Evolutionary conservation across 2,329 filamentous ascomycete species (phyloP), one percentile per base, ranked within the genome.

Genomic region (Botrytis fragariae): DNA sequence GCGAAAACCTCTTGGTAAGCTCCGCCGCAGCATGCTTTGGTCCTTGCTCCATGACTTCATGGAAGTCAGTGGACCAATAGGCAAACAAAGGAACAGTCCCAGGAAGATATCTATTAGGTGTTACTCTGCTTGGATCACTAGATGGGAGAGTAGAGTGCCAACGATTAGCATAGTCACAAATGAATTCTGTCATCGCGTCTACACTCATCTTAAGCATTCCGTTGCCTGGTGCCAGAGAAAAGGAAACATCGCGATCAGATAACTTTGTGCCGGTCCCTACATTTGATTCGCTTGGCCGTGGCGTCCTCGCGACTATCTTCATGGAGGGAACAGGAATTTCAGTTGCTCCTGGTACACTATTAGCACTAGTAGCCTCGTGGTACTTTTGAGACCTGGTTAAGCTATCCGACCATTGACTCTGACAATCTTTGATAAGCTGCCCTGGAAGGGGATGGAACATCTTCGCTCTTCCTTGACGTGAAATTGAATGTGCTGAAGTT

Each of bases 161-260:
- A 51, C 69, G 59, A 37, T 71, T 71, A 16, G 69, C 69, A 29
- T 71, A 71, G 32, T 71, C 69, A 22, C 57, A 63, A 20, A 71
- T 71, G n/a, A 64, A 64, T n/a, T 71, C 69, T 10, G 63, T 32
- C 57, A 63, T 64, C 7, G 18, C 59, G 7, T 64, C 12, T 7
- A 45, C 9, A 37, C 59, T 64, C 9, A 16, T 22, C 20, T 12
- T 39, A 16, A 39, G 44, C 1, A 64, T 48, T 64, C 57, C 69
- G 35, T 54, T 64, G 1, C 16, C 3, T 37, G 37, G 20, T 22
- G 12, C 20, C 59, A 32, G 39, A 29, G 54, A 39, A 64, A 35
- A 54, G n/a, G 39, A 71, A 3, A 64, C 44, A 32, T 16, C 44
- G 20, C 12, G 7, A 32, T 70, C 39, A 61, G 10, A 25, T 39